These are phyloP conservation scores for Pyrus hybrid DNA, from an alignment of 331 rosid species.

Conservation along the genomic window DNA sequence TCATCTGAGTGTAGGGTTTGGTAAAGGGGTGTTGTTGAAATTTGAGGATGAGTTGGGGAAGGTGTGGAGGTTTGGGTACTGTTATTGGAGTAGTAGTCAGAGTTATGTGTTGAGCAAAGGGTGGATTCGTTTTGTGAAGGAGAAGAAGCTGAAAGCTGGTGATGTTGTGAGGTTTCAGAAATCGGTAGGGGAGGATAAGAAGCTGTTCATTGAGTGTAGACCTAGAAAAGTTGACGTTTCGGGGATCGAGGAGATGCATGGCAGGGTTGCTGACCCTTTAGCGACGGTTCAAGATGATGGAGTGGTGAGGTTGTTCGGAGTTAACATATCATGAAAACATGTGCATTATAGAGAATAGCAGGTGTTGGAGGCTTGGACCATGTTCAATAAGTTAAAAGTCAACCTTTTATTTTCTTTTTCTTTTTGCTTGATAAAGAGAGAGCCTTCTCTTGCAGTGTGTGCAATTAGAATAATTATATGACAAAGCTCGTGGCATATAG, in stretches of 20 bases:
- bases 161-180: constrained; percentile 13
- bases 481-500: neutral
- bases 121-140: constrained; percentile 25
- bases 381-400: too few species aligned
- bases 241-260: neutral
- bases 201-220: constrained; percentile 6
- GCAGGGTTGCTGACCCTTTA: neutral
- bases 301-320: constrained; percentile 21
- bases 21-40: constrained; percentile 9
- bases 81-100: constrained; percentile 27
- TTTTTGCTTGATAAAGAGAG: too few species aligned
- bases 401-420: too few species aligned
- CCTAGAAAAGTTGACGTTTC: neutral
- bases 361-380: neutral
- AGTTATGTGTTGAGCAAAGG: constrained; percentile 26
- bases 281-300: neutral
- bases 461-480: neutral
- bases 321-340: neutral
- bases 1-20: neutral
- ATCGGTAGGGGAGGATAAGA: constrained; percentile 8
- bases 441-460: too few species aligned
- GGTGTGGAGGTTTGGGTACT: constrained; percentile 24
- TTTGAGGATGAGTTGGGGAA: constrained; percentile 13
- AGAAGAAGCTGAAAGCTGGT: constrained; percentile 19
- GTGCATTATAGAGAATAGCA: neutral